Conservation (phyloP, 129 eudicot species). For the Calendula officinalis region DNA sequence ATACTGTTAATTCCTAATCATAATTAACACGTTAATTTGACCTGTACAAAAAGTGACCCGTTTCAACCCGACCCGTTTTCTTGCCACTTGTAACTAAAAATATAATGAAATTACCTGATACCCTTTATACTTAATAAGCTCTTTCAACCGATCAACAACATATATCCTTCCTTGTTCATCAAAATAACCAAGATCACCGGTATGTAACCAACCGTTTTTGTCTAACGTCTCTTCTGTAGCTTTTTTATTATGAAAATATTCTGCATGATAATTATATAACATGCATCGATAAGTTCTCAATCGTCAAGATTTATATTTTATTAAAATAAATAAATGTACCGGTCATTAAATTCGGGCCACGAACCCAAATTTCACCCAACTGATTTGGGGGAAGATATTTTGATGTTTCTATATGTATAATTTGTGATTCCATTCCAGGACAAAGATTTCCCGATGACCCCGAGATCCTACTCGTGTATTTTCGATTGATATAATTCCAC, state of each 20-base stretch:
- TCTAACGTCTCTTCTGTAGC: conserved; percentile 85
- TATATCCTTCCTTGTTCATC: conserved; percentile 78
- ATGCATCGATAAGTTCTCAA: not conserved
- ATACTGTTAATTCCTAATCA: no score
- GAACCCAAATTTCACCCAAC: conserved; percentile 81
- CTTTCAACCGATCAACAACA: conserved; percentile 85
- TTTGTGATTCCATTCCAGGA: conserved; percentile 68
- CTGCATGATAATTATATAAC: conserved; percentile 37
- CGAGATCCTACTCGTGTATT: conserved; percentile 38
- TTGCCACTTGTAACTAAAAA: not conserved
- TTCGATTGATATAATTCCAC: conserved; percentile 65
- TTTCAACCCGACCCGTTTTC: not conserved
- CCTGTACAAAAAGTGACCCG: not conserved
- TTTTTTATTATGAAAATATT: conserved; percentile 68
- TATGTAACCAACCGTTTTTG: conserved; percentile 82
- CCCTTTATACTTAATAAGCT: conserved; percentile 90
- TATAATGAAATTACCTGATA: conserved; percentile 59
- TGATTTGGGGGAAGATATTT: conserved; percentile 81
- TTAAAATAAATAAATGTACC: conserved; percentile 29
- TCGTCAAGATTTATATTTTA: not conserved
- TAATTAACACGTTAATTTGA: not conserved
- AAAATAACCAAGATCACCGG: conserved; percentile 94
- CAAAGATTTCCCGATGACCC: conserved; percentile 63
- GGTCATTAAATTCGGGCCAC: conserved; percentile 84
- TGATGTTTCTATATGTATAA: conserved; percentile 52